Percentiles rank a stretch among this genome's conserved stretches.
phyloP scores from a whole-genome alignment of 495 filamentous ascomycete genomes.

The Trichoderma erinaceum region DNA sequence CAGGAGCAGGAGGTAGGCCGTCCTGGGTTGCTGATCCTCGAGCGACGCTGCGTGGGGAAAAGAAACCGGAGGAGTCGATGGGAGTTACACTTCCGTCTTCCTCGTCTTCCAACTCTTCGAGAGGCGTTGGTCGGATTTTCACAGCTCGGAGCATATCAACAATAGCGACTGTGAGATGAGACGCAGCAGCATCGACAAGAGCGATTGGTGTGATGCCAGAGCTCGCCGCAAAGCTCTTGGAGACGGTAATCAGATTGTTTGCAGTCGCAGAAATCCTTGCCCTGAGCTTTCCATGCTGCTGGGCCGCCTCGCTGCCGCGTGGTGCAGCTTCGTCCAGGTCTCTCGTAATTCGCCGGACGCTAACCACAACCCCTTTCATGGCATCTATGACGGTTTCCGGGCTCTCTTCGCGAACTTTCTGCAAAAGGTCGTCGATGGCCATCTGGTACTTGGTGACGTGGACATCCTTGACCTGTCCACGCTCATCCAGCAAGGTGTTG shows the following conservation, averaged over 20 bases:
- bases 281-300: constrained; percentile 59
- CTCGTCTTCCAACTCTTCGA: constrained; percentile 69
- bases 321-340: constrained; percentile 59
- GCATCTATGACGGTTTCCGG: constrained; percentile 65
- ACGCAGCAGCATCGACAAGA: constrained; percentile 89
- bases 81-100: constrained; percentile 55
- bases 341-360: constrained; percentile 72
- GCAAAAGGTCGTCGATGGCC: constrained; percentile 87
- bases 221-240: constrained; percentile 78
- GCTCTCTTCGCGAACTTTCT: constrained; percentile 63
- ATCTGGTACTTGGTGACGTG: constrained; percentile 95
- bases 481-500: constrained; percentile 60
- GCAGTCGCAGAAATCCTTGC: constrained; percentile 78
- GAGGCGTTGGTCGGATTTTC: constrained; percentile 72
- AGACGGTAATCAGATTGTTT: constrained; percentile 91
- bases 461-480: constrained; percentile 80
- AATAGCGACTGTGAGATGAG: constrained; percentile 76
- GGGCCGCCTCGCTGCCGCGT: constrained; percentile 38
- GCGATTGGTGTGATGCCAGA: constrained; percentile 90
- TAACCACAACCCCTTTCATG: constrained; percentile 75
- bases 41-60: constrained; percentile 40
- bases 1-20: constrained; percentile 36
- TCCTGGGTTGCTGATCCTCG: constrained; percentile 32
- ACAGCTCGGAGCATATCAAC: constrained; percentile 77
- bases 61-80: constrained; percentile 47